These are phyloP conservation scores for Lactarius hengduanensis DNA, from an alignment of 768 basidiomycete genomes.

Conservation along the genomic window DNA sequence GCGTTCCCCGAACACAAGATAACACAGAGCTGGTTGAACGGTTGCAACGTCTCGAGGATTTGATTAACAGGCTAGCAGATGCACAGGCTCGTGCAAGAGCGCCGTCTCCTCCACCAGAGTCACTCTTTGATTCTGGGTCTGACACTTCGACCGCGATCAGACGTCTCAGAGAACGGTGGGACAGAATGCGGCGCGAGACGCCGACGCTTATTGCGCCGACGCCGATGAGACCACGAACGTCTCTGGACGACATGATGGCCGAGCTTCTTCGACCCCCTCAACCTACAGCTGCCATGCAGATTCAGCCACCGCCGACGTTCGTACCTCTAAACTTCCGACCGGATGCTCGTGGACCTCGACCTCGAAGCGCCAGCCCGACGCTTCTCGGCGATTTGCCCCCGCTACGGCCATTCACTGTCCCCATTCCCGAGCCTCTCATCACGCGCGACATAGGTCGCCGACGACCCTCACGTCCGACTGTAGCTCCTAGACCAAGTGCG, in stretches of 20 bases:
- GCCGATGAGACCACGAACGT: conserved; percentile 44
- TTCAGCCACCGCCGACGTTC: conserved; percentile 51
- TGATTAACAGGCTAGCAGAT: conserved; percentile 23
- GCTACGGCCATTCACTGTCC: conserved; percentile 28
- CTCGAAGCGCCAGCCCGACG: conserved; percentile 44
- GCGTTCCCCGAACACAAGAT: conserved; percentile 38
- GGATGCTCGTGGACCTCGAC: conserved; percentile 38
- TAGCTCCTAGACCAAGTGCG: conserved; percentile 5
- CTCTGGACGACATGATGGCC: conserved; percentile 59
- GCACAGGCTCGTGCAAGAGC: conserved; percentile 19
- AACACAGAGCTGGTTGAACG: conserved; percentile 36
- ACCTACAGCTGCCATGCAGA: conserved; percentile 39
- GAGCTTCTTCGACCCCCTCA: conserved; percentile 55
- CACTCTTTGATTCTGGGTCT: conserved; percentile 34
- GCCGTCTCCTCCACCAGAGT: conserved; percentile 35
- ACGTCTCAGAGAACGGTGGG: conserved; percentile 34
- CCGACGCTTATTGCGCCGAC: conserved; percentile 47
- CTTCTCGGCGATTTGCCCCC: conserved; percentile 35
- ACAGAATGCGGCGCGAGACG: conserved; percentile 33
- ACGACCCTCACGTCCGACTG: conserved; percentile 1
- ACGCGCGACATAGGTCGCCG: conserved; percentile 23
- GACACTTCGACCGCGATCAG: conserved; percentile 33
- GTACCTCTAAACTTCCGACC: conserved; percentile 57
- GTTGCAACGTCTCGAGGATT: conserved; percentile 25
- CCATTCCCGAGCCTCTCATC: conserved; percentile 14